Evolutionary conservation across 305 asterid genomes (phyloP), one percentile per base, ranked within the genome.

Genomic region (Fraxinus sp.): DNA sequence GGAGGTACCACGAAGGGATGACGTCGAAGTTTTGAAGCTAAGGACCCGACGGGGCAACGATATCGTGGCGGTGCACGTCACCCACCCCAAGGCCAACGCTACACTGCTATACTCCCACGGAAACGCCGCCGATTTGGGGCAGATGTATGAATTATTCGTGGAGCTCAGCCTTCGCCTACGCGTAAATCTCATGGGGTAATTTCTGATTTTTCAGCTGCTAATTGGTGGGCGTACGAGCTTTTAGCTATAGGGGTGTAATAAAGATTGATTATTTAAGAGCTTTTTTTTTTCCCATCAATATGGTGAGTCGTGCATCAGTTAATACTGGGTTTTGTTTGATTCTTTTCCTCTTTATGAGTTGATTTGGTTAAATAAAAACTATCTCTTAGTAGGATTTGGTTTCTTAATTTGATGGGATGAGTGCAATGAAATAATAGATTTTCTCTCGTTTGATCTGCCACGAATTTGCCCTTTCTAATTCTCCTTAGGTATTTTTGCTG

Each of bases 91-190:
- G 87, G 97, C 99, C 43, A 90, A 89, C 11, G 94, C 97, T 11
- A 96, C 99, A 1, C 84, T 96, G 88, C 93, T 96, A 16, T 96
- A 96, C 81, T 96, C 98, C 75, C 99, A 96, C 82, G 98, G 99
- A 5, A 96, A 96, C 92, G 99, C 99, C 81, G 98, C 99, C 70
- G 99, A 96, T 89, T 90, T 96, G 88, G 98, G 98, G 3, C 99
- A 96, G 98, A 96, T 96, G 99, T 96, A 89, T 85, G 99, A 96
- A 91, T 97, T 96, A 74, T 94, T 94, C 86, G 97, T 95, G 18
- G 98, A 96, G 89, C 90, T 94, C 83, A 96, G 97, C 86, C 93
- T 92, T 85, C 96, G 98, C n/a, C 94, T 96, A 37, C 97, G 99
- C 55, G 84, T 93, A 80, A 96, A 94, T 92, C 91, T 96, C 75